Evolutionary conservation across 208 protist species (phyloP).

Genomic region (Crithidia mellificae): DNA sequence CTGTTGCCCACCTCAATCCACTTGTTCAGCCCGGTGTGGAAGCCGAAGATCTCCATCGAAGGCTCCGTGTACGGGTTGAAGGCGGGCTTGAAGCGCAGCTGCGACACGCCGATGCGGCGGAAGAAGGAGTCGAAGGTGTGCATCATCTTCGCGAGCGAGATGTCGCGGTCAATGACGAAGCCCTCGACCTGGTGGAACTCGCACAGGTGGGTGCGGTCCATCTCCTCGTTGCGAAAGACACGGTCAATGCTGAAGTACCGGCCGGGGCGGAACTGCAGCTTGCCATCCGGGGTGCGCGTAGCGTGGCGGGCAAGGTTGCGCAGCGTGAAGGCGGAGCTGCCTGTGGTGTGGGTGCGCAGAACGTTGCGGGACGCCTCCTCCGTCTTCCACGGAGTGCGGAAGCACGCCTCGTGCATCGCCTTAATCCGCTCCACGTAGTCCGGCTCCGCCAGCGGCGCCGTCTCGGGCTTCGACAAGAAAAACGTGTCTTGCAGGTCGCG

Average conservation of each 20-base stretch:
- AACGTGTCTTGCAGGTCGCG: slow-evolving; percentile 99
- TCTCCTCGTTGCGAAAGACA: slow-evolving; percentile 99
- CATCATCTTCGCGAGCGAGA: slow-evolving; percentile 99
- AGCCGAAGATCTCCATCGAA: slow-evolving; percentile 99
- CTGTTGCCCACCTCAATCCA: slow-evolving; percentile 99
- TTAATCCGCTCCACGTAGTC: slow-evolving; percentile 95
- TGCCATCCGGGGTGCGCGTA: slow-evolving; percentile 45
- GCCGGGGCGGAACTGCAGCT: slow-evolving; percentile 91
- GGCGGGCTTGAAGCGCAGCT: slow-evolving; percentile 99
- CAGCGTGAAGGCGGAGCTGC: slow-evolving; percentile 96
- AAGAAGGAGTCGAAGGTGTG: slow-evolving; percentile 98
- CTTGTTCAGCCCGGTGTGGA: slow-evolving; percentile 94
- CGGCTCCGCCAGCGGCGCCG: slow-evolving; percentile 39
- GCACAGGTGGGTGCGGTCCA: slow-evolving; percentile 99
- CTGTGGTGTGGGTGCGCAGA: slow-evolving; percentile 99
- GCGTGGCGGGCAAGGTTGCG: slow-evolving; percentile 92
- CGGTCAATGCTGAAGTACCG: slow-evolving; percentile 99
- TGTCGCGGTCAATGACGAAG: slow-evolving; percentile 96
- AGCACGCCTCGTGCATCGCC: slow-evolving; percentile 93
- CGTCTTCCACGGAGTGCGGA: slow-evolving; percentile 94
- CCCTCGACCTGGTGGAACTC: slow-evolving; percentile 99
- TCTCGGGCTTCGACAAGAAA: slow-evolving; percentile 95
- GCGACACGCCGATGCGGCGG: slow-evolving; percentile 93
- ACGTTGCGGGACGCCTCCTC: slow-evolving; percentile 97
- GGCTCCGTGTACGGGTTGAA: slow-evolving; percentile 99